A percentile compares a stretch with the other conserved stretches of the same genome.
These are phyloP conservation scores for Pisolithus sp. DNA, from an alignment of 768 basidiomycete genomes.

Conservation along the genomic window DNA sequence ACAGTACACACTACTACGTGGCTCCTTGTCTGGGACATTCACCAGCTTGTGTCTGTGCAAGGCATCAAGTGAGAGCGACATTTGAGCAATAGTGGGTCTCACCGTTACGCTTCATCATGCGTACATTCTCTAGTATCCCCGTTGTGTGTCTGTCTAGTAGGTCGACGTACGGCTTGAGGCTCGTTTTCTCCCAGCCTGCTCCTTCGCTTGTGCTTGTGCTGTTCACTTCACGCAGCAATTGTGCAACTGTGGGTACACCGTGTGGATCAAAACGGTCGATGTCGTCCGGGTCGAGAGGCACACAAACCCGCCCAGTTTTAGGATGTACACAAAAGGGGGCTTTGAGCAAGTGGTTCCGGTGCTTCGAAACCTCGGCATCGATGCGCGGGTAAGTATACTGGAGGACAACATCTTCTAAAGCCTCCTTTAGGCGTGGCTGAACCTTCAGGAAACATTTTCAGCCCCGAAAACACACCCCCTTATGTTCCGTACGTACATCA, in stretches of 20 bases:
- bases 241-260: slow-evolving; percentile 77
- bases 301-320: slow-evolving; percentile 91
- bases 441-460: background rate
- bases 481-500: slow-evolving; percentile 28
- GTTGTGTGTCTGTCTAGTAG: slow-evolving; percentile 71
- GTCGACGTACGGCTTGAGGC: slow-evolving; percentile 83
- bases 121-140: slow-evolving; percentile 26
- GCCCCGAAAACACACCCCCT: background rate
- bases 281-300: slow-evolving; percentile 74
- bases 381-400: slow-evolving; percentile 95
- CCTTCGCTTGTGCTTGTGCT: slow-evolving; percentile 35
- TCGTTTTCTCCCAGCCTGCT: slow-evolving; percentile 84
- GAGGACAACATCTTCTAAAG: slow-evolving; percentile 82
- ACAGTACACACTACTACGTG: too few species aligned
- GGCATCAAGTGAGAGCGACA: background rate
- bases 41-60: slow-evolving; percentile 22
- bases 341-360: slow-evolving; percentile 95
- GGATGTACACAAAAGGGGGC: slow-evolving; percentile 97
- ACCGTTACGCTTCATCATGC: slow-evolving; percentile 15
- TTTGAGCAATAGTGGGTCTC: slow-evolving; percentile 8
- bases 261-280: slow-evolving; percentile 83
- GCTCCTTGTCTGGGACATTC: too few species aligned
- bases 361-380: slow-evolving; percentile 96
- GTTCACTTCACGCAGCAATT: slow-evolving; percentile 79
- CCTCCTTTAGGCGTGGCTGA: slow-evolving; percentile 31